Evolutionary conservation across 768 basidiomycete genomes (phyloP), one percentile per base, ranked within the genome.

Genomic region (Termitomyces titanicus): DNA sequence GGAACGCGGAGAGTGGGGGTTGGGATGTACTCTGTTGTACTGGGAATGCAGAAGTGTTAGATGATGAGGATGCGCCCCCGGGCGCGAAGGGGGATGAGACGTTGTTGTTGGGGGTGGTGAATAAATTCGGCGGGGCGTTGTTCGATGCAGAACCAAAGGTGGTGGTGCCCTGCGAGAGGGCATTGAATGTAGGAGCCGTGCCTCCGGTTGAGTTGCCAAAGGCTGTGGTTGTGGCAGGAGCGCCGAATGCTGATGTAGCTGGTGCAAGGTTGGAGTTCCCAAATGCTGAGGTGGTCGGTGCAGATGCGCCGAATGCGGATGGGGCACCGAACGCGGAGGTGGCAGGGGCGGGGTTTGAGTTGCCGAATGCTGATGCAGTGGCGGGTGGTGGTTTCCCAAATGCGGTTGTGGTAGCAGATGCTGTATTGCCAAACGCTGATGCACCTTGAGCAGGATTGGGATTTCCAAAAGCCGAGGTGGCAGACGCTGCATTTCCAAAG

Each of bases 311-410:
- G 50, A 70, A 71, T 29, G 67, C 56, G 22, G 64, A 61, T 29
- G 63, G 5, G 27, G 33, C 31, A 18, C 53, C 53, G 40, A 55
- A 49, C 24, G 31, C 40, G 4, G 37, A 37, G 37, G 51, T 27
- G 8, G 52, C 24, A 42, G 40, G 39, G 5, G 47, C 38, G 35
- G 51, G 9, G 24, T 43, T 39, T 20, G 52, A 18, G 9, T 31
- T 35, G 8, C 52, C 55, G 54, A 72, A 74, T 15, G 66, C 72
- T n/a, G 67, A 64, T 9, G 70, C 49, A 9, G 65, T 59, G 15
- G 42, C 24, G 7, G 42, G 3, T 17, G 24, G 64, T 34, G 54
- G 24, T 7, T n/a, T 34, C 5, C 55, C 55, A 17, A 58, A 58
- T 7, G 62, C 35, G 8, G 61, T 53, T 15, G 54, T 47, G 29